phyloP scores from a whole-genome alignment of 2,329 filamentous ascomycete genomes.

The Elsinoe perseae region DNA sequence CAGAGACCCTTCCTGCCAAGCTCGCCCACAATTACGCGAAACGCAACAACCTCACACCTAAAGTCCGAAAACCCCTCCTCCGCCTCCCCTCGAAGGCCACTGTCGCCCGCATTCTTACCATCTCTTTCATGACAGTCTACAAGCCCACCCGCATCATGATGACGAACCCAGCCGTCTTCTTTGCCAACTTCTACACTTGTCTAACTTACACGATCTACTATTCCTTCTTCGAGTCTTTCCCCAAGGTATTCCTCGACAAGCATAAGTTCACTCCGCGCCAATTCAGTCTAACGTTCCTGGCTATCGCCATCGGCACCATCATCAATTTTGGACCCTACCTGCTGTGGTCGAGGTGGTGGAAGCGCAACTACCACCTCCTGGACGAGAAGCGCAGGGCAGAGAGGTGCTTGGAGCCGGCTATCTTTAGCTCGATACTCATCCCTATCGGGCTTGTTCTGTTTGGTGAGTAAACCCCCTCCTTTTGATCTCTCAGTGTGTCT shows the following conservation, averaged over 20 bases:
- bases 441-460: constrained; percentile 31
- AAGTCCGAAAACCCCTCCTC: neutral
- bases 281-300: constrained; percentile 54
- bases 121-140: constrained; percentile 33
- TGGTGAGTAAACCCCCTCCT: constrained; percentile 16
- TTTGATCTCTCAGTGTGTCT: neutral
- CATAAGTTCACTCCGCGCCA: constrained; percentile 55
- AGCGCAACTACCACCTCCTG: constrained; percentile 20
- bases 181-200: constrained; percentile 28
- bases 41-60: neutral
- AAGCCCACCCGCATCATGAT: constrained; percentile 54
- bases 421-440: constrained; percentile 27
- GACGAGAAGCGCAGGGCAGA: constrained; percentile 26
- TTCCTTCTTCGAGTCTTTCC: constrained; percentile 53
- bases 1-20: constrained; percentile 53
- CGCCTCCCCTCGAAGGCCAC: neutral
- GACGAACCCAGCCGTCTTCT: constrained; percentile 53
- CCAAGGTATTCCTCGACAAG: constrained; percentile 52
- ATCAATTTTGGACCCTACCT: constrained; percentile 37
- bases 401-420: constrained; percentile 28
- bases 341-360: constrained; percentile 19
- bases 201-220: constrained; percentile 48
- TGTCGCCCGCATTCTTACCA: neutral
- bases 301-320: constrained; percentile 51
- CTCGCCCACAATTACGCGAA: neutral